Evolutionary conservation across 345 rosid genomes (phyloP).

Genomic region (Gossypium thurberi): DNA sequence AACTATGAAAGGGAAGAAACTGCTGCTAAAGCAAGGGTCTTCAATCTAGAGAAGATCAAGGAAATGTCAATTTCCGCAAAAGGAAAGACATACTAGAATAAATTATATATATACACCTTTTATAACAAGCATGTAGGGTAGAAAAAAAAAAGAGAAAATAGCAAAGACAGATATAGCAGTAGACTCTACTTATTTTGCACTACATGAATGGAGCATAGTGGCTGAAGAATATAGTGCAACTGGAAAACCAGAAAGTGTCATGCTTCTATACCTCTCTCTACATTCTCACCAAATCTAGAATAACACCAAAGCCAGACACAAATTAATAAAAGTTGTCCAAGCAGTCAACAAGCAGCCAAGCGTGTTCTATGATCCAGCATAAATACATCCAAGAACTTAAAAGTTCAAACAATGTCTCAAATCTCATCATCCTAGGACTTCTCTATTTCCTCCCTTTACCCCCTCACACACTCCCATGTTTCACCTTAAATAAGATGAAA

Average conservation of each 20-base stretch:
- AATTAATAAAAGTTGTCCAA: background rate
- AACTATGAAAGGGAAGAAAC: conserved; percentile 92
- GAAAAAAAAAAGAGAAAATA: background rate
- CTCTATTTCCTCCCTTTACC: background rate
- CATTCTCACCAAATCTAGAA: background rate
- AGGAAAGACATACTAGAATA: background rate
- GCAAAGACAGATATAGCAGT: background rate
- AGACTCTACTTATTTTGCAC: background rate
- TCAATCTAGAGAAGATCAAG: conserved; percentile 56
- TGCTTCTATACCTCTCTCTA: background rate
- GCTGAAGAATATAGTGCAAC: background rate
- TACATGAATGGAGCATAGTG: background rate
- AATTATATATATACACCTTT: background rate
- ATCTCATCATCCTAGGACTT: background rate
- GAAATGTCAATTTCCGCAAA: conserved; percentile 12
- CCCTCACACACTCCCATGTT: too few relatives aligned
- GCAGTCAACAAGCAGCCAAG: background rate
- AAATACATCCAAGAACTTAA: background rate
- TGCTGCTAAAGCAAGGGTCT: conserved; percentile 74
- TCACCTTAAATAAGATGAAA: background rate
- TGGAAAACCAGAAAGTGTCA: background rate
- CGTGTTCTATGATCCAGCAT: background rate
- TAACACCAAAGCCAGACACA: background rate
- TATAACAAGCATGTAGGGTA: background rate
- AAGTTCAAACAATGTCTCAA: background rate